A percentile compares a stretch with the other conserved stretches of the same genome.
Conservation (phyloP, 202 grass and related monocot species). For the Sporobolus alterniflorus region DNA sequence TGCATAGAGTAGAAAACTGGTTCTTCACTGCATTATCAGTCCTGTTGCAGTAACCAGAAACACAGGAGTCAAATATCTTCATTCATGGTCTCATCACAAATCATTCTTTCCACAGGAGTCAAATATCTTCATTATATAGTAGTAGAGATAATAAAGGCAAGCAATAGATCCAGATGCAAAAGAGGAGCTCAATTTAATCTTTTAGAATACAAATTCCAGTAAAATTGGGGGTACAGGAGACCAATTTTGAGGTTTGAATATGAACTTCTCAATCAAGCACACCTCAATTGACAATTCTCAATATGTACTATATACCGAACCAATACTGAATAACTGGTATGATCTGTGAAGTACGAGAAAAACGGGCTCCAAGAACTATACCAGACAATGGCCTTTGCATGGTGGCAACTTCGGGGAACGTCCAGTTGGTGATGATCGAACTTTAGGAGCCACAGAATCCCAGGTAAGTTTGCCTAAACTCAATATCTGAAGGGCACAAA, state of each 20-base stretch:
- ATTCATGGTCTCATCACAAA: background rate
- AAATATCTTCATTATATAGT: too few species aligned
- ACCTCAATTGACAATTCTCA: background rate
- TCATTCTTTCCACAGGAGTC: background rate
- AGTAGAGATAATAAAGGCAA: too few species aligned
- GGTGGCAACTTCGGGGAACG: slow-evolving; percentile 66
- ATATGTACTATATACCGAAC: background rate
- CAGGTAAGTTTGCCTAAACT: slow-evolving; percentile 89
- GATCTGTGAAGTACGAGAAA: background rate
- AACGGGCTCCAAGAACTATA: slow-evolving; percentile 57
- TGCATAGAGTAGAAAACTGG: slow-evolving; percentile 90
- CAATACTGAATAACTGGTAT: background rate
- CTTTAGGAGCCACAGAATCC: slow-evolving; percentile 68
- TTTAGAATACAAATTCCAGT: slow-evolving; percentile 4
- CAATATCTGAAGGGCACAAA: slow-evolving; percentile 70
- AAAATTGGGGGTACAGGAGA: background rate
- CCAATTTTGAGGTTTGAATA: background rate
- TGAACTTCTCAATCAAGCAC: background rate
- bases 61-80: slow-evolving; percentile 8
- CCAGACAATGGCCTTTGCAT: slow-evolving; percentile 98
- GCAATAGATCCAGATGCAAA: background rate
- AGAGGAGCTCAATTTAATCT: background rate
- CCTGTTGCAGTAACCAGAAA: slow-evolving; percentile 49
- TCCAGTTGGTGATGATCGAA: slow-evolving; percentile 59
- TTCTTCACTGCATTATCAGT: slow-evolving; percentile 98